A percentile compares a stretch with the other conserved stretches of the same genome.
Evolutionary conservation across 768 basidiomycete genomes (phyloP).

Genomic region (Kwoniella pini): DNA sequence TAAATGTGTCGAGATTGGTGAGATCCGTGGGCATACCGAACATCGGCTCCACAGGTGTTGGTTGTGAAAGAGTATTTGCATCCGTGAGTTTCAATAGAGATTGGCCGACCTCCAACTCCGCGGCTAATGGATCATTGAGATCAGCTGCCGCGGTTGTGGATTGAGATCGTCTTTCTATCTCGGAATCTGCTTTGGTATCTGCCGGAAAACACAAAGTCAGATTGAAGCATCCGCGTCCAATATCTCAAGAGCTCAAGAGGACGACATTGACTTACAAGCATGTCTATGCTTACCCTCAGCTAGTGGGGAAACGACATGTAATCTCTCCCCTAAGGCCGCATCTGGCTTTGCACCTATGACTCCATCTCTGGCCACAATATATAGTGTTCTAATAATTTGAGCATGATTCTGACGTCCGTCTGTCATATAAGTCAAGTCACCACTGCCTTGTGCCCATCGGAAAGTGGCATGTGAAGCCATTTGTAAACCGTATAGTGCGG

Average conservation of each 20-base stretch:
- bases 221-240: too few species aligned
- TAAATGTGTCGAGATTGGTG: neutral
- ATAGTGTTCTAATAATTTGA: slow-evolving; percentile 1
- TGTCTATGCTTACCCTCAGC: neutral
- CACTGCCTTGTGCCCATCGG: neutral
- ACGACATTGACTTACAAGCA: neutral
- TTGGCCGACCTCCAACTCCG: neutral
- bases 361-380: neutral
- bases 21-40: neutral
- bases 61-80: neutral
- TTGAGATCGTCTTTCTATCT: too few species aligned
- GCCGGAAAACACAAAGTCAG: too few species aligned
- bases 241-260: too few species aligned
- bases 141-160: neutral
- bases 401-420: neutral
- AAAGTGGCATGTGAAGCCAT: neutral
- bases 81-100: neutral
- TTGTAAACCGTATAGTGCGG: neutral
- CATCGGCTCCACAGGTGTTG: neutral
- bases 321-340: neutral
- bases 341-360: neutral
- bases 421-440: neutral
- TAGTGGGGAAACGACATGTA: neutral
- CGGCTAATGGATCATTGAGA: neutral
- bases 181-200: neutral